A percentile compares a stretch with the other conserved stretches of the same genome.
These are phyloP conservation scores for Drechslerella stenobrocha DNA, from an alignment of 2,329 filamentous ascomycete genomes.

Conservation along the genomic window DNA sequence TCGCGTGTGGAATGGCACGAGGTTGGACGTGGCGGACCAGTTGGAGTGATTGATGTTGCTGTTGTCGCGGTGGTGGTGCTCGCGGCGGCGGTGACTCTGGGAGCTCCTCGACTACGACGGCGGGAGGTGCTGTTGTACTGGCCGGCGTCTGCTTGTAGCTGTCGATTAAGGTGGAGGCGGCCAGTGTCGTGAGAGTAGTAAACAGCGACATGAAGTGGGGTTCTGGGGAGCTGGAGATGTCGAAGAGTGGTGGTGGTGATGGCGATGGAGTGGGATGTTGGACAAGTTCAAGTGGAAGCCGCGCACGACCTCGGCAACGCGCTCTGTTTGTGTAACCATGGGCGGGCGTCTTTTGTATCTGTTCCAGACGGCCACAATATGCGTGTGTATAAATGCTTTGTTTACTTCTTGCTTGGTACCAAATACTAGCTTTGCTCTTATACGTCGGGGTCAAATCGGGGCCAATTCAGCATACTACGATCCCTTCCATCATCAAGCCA, in stretches of 20 bases:
- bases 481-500: no score
- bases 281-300: not conserved
- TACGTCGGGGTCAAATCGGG: no score
- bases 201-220: constrained; percentile 44
- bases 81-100: constrained; percentile 14
- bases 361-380: no score
- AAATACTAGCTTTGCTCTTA: no score
- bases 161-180: constrained; percentile 24
- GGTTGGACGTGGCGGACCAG: not conserved
- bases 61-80: not conserved
- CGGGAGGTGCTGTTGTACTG: not conserved
- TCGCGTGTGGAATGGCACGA: not conserved
- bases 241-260: not conserved
- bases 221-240: no score
- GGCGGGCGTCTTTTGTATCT: no score
- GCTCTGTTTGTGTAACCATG: no score
- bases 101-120: constrained; percentile 16
- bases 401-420: no score
- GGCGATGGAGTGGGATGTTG: not conserved
- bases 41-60: not conserved
- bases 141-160: constrained; percentile 2
- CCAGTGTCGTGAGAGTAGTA: constrained; percentile 18
- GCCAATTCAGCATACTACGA: no score
- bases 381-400: no score
- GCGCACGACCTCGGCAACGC: no score